Conservation (phyloP, 345 rosid genomes). For the Melaleuca quinquenervia region DNA sequence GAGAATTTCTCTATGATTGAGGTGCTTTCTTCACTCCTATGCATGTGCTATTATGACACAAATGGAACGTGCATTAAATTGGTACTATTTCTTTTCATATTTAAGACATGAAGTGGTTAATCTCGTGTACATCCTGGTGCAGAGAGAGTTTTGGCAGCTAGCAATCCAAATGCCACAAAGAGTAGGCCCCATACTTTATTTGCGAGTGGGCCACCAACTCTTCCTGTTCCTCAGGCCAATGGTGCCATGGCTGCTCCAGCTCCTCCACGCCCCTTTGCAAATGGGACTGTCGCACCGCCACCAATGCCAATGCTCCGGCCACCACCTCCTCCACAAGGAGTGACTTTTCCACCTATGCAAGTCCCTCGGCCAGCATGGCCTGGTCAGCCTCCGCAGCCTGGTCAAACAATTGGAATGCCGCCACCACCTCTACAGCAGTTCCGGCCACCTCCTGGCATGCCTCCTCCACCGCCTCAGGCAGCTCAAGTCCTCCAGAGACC, state of each 20-base stretch:
- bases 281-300: slow-evolving; percentile 44
- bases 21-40: background rate
- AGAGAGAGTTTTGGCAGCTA: slow-evolving; percentile 98
- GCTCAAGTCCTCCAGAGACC: slow-evolving; percentile 32
- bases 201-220: slow-evolving; percentile 85
- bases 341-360: slow-evolving; percentile 42
- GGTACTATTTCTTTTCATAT: background rate
- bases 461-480: slow-evolving; percentile 50
- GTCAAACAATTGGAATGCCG: slow-evolving; percentile 36
- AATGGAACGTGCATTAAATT: background rate
- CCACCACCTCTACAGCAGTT: slow-evolving; percentile 62
- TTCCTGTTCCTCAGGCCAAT: slow-evolving; percentile 45
- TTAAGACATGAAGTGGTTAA: background rate
- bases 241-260: slow-evolving; percentile 41
- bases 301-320: slow-evolving; percentile 41
- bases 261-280: slow-evolving; percentile 66
- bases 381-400: slow-evolving; percentile 60
- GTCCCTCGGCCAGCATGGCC: slow-evolving; percentile 52
- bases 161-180: slow-evolving; percentile 70
- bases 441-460: slow-evolving; percentile 67
- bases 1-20: background rate
- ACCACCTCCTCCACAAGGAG: slow-evolving; percentile 54
- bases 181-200: slow-evolving; percentile 95
- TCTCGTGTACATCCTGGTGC: slow-evolving; percentile 2
- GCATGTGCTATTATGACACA: background rate